Conservation (phyloP, 1,284 basidiomycete genomes). For the Tylopilus sp. region DNA sequence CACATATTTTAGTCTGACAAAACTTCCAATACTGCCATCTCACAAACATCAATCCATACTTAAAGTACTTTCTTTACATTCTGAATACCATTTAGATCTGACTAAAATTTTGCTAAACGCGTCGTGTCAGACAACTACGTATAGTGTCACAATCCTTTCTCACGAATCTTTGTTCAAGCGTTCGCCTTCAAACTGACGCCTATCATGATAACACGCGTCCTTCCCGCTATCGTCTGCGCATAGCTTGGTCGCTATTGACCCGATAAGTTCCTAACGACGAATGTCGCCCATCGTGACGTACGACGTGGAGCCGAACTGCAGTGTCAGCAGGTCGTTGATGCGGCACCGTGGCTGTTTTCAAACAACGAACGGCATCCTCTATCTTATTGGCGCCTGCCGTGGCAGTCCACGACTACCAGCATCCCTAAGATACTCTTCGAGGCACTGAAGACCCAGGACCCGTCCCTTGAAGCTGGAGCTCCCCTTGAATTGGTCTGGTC, state of each 20-base stretch:
- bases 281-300: neutral
- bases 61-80: too few relatives aligned
- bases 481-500: neutral
- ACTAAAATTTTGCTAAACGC: too few relatives aligned
- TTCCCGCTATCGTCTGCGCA: neutral
- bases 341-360: neutral
- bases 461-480: neutral
- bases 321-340: neutral
- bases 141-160: neutral
- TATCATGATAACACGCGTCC: too few relatives aligned
- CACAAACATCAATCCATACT: too few relatives aligned
- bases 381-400: neutral
- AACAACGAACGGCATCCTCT: neutral
- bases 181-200: too few relatives aligned
- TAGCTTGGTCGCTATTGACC: neutral
- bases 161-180: neutral
- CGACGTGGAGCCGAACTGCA: neutral
- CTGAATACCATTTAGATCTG: too few relatives aligned
- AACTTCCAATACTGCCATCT: too few relatives aligned
- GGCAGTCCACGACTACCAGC: neutral
- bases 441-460: neutral
- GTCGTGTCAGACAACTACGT: too few relatives aligned
- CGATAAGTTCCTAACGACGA: neutral
- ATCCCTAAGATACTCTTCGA: neutral
- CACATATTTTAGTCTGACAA: too few relatives aligned